A percentile compares a stretch with the other conserved stretches of the same genome.
These are phyloP conservation scores for Sherardia arvensis DNA, from an alignment of 257 asterid genomes.

Conservation along the genomic window DNA sequence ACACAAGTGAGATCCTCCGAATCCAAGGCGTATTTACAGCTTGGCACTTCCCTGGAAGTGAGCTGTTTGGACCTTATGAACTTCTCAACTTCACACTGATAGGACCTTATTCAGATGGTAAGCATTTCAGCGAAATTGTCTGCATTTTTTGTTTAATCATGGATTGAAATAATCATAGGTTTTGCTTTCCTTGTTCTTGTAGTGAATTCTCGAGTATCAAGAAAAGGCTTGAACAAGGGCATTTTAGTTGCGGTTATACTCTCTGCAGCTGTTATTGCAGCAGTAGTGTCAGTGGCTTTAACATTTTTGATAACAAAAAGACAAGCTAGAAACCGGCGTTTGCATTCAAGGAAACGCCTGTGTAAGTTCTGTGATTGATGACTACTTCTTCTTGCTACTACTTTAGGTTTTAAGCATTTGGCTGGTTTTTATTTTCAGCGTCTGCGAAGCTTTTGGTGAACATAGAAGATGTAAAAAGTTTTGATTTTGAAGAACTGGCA, in stretches of 20 bases:
- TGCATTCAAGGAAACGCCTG: conserved; percentile 17
- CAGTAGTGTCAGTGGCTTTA: conserved; percentile 16
- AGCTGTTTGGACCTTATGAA: conserved; percentile 42
- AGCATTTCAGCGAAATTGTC: conserved; percentile 2
- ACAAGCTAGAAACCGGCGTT: conserved; percentile 14
- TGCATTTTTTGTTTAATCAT: neutral
- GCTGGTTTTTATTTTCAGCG: conserved; percentile 19
- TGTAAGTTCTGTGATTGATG: conserved; percentile 17
- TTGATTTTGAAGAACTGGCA: conserved; percentile 29
- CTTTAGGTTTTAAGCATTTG: neutral
- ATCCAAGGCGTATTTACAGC: conserved; percentile 23
- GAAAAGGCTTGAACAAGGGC: conserved; percentile 18
- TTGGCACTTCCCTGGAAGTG: conserved; percentile 28
- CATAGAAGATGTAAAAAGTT: conserved; percentile 32
- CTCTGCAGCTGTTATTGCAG: conserved; percentile 20
- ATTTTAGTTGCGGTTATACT: conserved; percentile 20
- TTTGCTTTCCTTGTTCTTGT: conserved; percentile 7
- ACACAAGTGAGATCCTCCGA: conserved; percentile 30
- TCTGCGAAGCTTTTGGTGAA: conserved; percentile 25
- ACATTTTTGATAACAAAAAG: conserved; percentile 24
- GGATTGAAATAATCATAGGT: neutral
- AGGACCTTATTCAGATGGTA: conserved; percentile 40
- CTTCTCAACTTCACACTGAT: conserved; percentile 43
- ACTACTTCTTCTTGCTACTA: neutral
- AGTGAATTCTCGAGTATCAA: conserved; percentile 19